Evolutionary conservation across 2,329 filamentous ascomycete genomes (phyloP).

Genomic region (Alternaria viburni): DNA sequence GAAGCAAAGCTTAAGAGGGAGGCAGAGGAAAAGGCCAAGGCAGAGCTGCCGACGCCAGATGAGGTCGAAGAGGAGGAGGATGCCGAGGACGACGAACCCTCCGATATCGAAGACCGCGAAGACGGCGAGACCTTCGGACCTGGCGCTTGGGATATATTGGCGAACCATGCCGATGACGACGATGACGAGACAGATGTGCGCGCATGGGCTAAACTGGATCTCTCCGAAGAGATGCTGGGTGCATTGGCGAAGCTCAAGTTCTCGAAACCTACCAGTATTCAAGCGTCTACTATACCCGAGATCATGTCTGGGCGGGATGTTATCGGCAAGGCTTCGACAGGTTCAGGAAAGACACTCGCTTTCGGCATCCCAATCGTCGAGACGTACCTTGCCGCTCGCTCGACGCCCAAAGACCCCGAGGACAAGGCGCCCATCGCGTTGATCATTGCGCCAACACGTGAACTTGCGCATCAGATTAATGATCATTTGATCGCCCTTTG

Average conservation of each 20-base stretch:
- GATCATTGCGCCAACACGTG: conserved; percentile 88
- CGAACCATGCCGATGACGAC: conserved; percentile 56
- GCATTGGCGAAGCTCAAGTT: conserved; percentile 83
- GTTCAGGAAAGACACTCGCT: conserved; percentile 94
- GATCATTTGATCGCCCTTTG: conserved; percentile 82
- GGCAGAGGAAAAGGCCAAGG: conserved; percentile 36
- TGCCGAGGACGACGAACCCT: conserved; percentile 29
- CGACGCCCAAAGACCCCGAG: conserved; percentile 35
- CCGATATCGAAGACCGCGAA: conserved; percentile 20
- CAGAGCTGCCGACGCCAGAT: conserved; percentile 5
- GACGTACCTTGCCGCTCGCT: conserved; percentile 66
- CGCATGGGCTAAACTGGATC: conserved; percentile 75
- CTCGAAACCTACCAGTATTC: conserved; percentile 79
- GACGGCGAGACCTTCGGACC: conserved; percentile 37
- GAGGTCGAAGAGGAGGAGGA: conserved; percentile 9
- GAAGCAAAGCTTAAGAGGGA: conserved; percentile 28
- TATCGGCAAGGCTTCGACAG: conserved; percentile 93
- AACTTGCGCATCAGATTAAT: conserved; percentile 89
- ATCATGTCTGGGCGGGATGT: conserved; percentile 86
- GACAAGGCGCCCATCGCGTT: conserved; percentile 63
- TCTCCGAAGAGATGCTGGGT: conserved; percentile 74
- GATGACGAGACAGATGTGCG: conserved; percentile 73
- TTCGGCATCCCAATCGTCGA: conserved; percentile 95
- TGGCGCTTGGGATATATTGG: conserved; percentile 62
- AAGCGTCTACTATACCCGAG: conserved; percentile 78